Conservation (phyloP, 257 asterid genomes). For the Solanum virginianum region DNA sequence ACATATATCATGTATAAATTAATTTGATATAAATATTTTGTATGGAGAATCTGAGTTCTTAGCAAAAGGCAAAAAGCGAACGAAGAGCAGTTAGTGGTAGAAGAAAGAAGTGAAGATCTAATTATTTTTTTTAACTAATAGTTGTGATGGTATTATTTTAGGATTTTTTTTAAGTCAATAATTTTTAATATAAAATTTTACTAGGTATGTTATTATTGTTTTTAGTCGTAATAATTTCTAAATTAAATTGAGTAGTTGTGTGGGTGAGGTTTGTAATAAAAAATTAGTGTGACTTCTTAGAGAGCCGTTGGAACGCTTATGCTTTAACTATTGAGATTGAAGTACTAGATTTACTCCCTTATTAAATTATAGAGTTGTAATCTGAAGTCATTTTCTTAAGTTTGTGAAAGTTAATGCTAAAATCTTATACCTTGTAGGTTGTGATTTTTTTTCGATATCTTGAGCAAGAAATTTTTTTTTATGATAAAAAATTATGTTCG, state of each 20-base stretch:
- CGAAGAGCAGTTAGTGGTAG: no score
- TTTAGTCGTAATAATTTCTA: no score
- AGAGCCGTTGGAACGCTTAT: not conserved
- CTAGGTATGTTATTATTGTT: no score
- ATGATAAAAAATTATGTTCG: no score
- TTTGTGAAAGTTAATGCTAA: not conserved
- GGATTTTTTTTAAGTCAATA: no score
- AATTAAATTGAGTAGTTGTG: not conserved
- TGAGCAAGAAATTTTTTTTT: not conserved
- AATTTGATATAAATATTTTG: not conserved
- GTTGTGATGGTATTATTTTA: no score
- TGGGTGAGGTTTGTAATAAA: not conserved
- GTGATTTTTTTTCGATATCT: not conserved
- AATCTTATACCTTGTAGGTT: no score
- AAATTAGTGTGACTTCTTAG: not conserved
- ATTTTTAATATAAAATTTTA: no score
- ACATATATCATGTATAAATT: not conserved
- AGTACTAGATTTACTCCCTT: no score
- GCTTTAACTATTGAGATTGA: not conserved
- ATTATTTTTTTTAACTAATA: no score
- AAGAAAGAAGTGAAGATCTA: no score
- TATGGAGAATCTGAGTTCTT: not conserved
- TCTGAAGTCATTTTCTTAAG: not conserved
- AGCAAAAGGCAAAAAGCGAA: no score
- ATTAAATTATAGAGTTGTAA: not conserved